Evolutionary conservation across 352 stramenopile species (phyloP).

Genomic region (Aphanomyces astaci): DNA sequence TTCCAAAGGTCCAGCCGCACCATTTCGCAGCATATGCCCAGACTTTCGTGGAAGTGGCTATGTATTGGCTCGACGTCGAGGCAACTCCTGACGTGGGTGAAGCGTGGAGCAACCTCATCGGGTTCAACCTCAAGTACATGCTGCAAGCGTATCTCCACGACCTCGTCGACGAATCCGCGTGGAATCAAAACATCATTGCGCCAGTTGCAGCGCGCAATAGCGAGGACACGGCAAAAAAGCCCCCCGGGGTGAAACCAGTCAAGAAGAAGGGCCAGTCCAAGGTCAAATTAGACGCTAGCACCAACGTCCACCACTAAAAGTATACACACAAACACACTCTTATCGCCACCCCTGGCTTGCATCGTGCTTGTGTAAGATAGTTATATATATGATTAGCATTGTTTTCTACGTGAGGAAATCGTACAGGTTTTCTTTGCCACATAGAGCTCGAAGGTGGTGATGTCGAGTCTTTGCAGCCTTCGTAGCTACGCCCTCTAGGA

Average conservation of each 20-base stretch:
- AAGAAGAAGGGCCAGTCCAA: neutral
- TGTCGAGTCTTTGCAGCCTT: neutral
- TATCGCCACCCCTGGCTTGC: no score
- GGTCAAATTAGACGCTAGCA: neutral
- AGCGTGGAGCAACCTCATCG: conserved; percentile 21
- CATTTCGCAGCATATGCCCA: conserved; percentile 13
- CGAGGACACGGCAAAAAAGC: neutral
- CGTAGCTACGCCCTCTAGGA: neutral
- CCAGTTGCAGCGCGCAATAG: neutral
- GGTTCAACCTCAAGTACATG: conserved; percentile 22
- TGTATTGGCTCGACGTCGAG: conserved; percentile 18
- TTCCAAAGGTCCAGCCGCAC: conserved; percentile 11
- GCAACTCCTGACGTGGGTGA: conserved; percentile 18
- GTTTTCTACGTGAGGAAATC: neutral
- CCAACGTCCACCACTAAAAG: neutral
- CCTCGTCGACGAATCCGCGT: neutral
- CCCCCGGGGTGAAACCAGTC: neutral
- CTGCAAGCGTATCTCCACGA: conserved; percentile 11
- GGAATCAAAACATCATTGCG: conserved; percentile 18
- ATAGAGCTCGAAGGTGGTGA: conserved; percentile 13
- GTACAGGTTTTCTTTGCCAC: conserved; percentile 24
- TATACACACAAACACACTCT: no score
- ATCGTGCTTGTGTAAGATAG: no score
- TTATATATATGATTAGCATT: neutral
- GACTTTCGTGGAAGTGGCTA: conserved; percentile 20